These are phyloP conservation scores for Candida taoyuanica DNA, from an alignment of 805 yeast genomes.

Conservation along the genomic window DNA sequence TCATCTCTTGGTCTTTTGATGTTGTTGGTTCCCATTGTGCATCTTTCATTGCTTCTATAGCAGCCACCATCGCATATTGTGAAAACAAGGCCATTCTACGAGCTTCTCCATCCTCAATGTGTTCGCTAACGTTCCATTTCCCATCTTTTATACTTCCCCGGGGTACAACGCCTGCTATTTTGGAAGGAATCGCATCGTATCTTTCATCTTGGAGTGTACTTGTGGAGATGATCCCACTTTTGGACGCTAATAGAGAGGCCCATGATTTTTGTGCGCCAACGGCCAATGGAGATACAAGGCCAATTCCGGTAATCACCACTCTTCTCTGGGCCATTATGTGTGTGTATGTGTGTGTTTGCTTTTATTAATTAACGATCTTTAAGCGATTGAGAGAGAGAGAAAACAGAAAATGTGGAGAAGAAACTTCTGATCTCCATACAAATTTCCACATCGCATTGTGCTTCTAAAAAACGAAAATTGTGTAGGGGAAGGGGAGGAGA, in stretches of 20 bases:
- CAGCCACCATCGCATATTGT: conserved; percentile 74
- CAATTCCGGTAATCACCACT: conserved; percentile 92
- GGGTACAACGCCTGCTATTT: conserved; percentile 76
- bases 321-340: conserved; percentile 30
- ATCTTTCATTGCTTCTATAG: conserved; percentile 71
- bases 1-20: conserved; percentile 30
- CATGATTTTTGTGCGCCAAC: conserved; percentile 55
- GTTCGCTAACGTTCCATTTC: conserved; percentile 48
- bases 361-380: too few relatives aligned
- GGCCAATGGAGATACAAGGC: conserved; percentile 83
- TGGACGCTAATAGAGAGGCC: conserved; percentile 44
- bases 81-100: conserved; percentile 68
- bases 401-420: background rate
- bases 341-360: background rate
- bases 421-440: too few relatives aligned
- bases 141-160: conserved; percentile 38
- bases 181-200: conserved; percentile 53
- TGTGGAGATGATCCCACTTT: conserved; percentile 60
- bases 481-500: too few relatives aligned
- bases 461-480: too few relatives aligned
- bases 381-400: too few relatives aligned
- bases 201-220: conserved; percentile 25
- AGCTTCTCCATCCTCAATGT: conserved; percentile 36
- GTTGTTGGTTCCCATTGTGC: conserved; percentile 47
- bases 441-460: too few relatives aligned